Percentiles rank a stretch among this genome's conserved stretches.
These are phyloP conservation scores for Eremothecium coryli DNA, from an alignment of 1,139 yeast genomes.

Conservation along the genomic window DNA sequence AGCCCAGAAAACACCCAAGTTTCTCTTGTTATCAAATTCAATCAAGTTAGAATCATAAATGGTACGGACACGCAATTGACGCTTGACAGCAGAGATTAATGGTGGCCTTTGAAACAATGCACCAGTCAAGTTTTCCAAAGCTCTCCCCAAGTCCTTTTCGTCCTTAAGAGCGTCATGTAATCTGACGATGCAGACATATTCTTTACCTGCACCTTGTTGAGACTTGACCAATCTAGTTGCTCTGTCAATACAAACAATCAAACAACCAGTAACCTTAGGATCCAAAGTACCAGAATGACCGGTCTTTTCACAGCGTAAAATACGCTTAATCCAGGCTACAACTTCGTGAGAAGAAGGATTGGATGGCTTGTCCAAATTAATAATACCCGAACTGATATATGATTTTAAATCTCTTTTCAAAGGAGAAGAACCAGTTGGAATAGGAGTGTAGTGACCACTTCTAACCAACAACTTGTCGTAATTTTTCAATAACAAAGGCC, in stretches of 20 bases:
- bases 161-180: conserved; percentile 88
- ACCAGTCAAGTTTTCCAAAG: conserved; percentile 92
- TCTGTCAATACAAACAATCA: conserved; percentile 94
- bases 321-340: conserved; percentile 98
- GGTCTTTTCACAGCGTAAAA: conserved; percentile 89
- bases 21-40: conserved; percentile 95
- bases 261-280: conserved; percentile 97
- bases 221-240: conserved; percentile 97
- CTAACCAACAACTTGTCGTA: conserved; percentile 90
- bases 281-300: conserved; percentile 99
- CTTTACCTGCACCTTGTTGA: conserved; percentile 99
- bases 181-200: conserved; percentile 95
- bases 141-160: conserved; percentile 80
- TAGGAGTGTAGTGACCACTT: conserved; percentile 94
- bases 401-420: conserved; percentile 86
- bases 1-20: conserved; percentile 98
- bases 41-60: conserved; percentile 91
- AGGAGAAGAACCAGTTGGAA: conserved; percentile 92
- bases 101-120: conserved; percentile 99
- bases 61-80: conserved; percentile 97
- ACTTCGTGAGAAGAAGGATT: conserved; percentile 98
- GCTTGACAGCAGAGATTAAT: conserved; percentile 94
- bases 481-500: conserved; percentile 93
- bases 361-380: conserved; percentile 94
- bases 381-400: conserved; percentile 89